Evolutionary conservation across 208 protist species (phyloP).

Genomic region (Acanthamoeba healyi): DNA sequence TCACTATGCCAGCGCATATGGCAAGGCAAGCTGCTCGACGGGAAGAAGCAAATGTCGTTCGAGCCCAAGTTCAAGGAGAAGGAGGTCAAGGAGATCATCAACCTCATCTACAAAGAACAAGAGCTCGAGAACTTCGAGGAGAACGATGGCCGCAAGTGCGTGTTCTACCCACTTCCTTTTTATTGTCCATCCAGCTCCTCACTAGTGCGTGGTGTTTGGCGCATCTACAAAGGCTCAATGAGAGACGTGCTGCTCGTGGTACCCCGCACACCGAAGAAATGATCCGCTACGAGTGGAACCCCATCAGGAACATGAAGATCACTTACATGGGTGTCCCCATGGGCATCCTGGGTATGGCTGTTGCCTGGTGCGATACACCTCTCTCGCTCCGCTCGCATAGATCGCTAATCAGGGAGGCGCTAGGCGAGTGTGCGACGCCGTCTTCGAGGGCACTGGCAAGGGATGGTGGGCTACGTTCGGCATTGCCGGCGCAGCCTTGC

Average conservation of each 20-base stretch:
- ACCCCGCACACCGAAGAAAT: constrained; percentile 56
- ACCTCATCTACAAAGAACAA: neutral
- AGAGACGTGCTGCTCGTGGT: neutral
- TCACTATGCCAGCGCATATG: neutral
- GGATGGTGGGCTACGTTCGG: neutral
- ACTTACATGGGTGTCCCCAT: constrained; percentile 50
- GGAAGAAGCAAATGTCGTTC: neutral
- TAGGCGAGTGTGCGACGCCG: neutral
- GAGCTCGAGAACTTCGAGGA: neutral
- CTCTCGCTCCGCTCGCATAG: neutral
- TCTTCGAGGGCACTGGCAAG: neutral
- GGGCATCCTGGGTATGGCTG: constrained; percentile 35
- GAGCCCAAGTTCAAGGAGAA: constrained; percentile 56
- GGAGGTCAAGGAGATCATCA: constrained; percentile 50
- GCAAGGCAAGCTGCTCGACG: constrained; percentile 25
- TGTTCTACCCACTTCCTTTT: neutral
- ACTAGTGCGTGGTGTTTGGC: no score
- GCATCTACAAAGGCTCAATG: constrained; percentile 1
- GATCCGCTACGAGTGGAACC: constrained; percentile 64
- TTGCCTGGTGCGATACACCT: neutral
- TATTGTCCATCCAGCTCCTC: neutral
- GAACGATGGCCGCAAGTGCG: constrained; percentile 3
- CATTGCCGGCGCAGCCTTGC: neutral
- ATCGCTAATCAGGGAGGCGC: neutral
- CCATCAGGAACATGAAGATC: constrained; percentile 74